phyloP scores from a whole-genome alignment of 495 filamentous ascomycete genomes.

The Xylaria flabelliformis region DNA sequence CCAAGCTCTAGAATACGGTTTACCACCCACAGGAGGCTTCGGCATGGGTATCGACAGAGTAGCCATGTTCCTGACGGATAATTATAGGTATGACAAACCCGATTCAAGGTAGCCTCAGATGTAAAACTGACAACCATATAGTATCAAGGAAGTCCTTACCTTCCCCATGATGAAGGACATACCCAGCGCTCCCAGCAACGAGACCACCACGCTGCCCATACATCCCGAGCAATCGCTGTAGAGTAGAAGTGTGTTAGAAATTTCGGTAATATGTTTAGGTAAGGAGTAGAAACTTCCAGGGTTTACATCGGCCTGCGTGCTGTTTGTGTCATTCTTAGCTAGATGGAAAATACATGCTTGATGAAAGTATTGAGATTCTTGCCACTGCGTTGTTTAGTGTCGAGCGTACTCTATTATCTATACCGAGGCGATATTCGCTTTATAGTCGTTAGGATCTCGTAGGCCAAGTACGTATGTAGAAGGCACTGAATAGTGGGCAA shows the following conservation, averaged over 20 bases:
- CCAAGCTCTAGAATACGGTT: conserved; percentile 77
- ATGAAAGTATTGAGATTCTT: not conserved
- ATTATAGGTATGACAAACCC: conserved; percentile 63
- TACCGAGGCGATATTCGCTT: not conserved
- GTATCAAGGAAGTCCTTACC: conserved; percentile 92
- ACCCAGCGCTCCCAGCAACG: conserved; percentile 19
- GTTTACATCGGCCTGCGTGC: conserved; percentile 14
- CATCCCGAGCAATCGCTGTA: conserved; percentile 19
- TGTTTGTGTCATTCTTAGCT: not conserved
- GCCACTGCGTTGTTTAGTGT: not conserved
- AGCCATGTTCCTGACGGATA: conserved; percentile 96
- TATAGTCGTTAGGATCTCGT: not conserved
- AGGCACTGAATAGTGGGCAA: not conserved
- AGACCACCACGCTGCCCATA: conserved; percentile 27
- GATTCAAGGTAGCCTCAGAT: not conserved
- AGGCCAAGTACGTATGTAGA: not conserved
- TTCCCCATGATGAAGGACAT: conserved; percentile 71
- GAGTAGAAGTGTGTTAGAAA: not conserved
- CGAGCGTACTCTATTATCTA: not conserved
- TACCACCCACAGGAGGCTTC: conserved; percentile 95
- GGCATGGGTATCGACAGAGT: conserved; percentile 97
- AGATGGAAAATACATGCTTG: conserved; percentile 15
- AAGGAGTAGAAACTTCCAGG: not conserved
- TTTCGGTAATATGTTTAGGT: not conserved
- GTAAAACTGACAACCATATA: conserved; percentile 16